Base-by-base conservation (phyloP, 1,284 basidiomycete species). In the Entoloma clypeatum region DNA sequence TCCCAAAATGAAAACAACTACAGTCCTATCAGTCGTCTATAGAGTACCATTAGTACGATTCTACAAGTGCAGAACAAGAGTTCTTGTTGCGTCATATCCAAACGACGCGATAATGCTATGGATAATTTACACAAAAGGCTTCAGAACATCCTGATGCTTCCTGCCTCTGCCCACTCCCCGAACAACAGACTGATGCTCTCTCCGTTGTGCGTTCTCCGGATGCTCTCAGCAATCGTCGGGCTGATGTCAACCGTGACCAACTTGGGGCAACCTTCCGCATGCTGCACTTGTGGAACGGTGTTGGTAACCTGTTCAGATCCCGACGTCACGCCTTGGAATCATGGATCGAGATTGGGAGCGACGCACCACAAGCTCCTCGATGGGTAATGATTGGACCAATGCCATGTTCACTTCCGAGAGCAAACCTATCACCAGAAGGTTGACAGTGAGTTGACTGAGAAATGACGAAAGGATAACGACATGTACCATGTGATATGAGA, bases 131-230 rank as follows among this genome's bases (percentile, higher is more conserved):
- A n/a, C n/a, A 19, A 36, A 29, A 22, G 26, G 26, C 34, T 43
- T 63, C 23, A 69, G 48, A 18, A 73, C 57, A 23, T 69, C 63
- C n/a, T n/a, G 39, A 77, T 59, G 39, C 61, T 63, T 22, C 67
- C 64, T 6, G 65, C 64, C 49, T 76, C 77, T 13, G 77, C 71
- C 80, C 82, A 87, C 50, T 87, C 86, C 26, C 81, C 84, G 52
- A 90, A 90, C n/a, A 90, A 65, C 34, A 88, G 59, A 50, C 83
- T 86, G 53, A 89, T 89, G 50, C 86, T 88, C 71, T 96, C 88
- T 50, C 95, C 95, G 53, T 99, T 98, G 67, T 99, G 95, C 14
- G 93, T 96, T 52, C 95, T 73, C 34, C 96, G 85, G 51, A 99
- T 97, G 57, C 88, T 92, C 71, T 99, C 95, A 7, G 94, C 90